A percentile compares a stretch with the other conserved stretches of the same genome.
phyloP scores from a whole-genome alignment of 1,284 basidiomycete species.

The Cutaneotrichosporon sp. region DNA sequence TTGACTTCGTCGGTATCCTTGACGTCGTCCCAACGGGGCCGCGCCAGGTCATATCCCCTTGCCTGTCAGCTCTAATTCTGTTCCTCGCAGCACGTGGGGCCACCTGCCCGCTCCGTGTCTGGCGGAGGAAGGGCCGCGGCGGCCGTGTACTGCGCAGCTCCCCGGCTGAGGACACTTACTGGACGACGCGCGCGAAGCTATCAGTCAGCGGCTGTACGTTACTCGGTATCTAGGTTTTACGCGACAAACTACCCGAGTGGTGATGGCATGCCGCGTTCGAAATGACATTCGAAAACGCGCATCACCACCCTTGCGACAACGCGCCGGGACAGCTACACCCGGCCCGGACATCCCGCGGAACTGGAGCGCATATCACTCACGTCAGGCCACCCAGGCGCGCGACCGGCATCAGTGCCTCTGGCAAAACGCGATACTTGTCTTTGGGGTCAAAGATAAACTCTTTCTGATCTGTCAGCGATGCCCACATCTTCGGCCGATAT shows the following conservation, averaged over 20 bases:
- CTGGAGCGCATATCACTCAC: conserved; percentile 54
- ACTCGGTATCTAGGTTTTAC: background rate
- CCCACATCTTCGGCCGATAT: background rate
- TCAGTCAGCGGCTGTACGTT: background rate
- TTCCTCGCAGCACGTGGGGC: conserved; percentile 3
- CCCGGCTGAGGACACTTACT: conserved; percentile 50
- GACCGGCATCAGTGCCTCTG: conserved; percentile 62
- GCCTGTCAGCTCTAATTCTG: background rate
- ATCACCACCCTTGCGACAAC: too few species aligned
- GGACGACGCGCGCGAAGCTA: conserved; percentile 54
- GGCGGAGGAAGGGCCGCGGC: background rate
- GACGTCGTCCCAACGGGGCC: conserved; percentile 62
- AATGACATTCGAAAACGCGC: background rate
- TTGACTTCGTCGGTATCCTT: conserved; percentile 52
- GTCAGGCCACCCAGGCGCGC: conserved; percentile 65
- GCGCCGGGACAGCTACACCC: background rate
- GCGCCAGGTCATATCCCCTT: conserved; percentile 56
- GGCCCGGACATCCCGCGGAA: background rate
- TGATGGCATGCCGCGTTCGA: conserved; percentile 2
- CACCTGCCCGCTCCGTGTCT: background rate
- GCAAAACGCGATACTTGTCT: conserved; percentile 36
- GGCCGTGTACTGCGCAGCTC: background rate
- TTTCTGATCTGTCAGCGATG: conserved; percentile 46
- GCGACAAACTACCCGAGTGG: conserved; percentile 1
- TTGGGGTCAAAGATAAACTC: conserved; percentile 61